phyloP scores from a whole-genome alignment of 331 rosid species.

The Spiraea crenata region DNA sequence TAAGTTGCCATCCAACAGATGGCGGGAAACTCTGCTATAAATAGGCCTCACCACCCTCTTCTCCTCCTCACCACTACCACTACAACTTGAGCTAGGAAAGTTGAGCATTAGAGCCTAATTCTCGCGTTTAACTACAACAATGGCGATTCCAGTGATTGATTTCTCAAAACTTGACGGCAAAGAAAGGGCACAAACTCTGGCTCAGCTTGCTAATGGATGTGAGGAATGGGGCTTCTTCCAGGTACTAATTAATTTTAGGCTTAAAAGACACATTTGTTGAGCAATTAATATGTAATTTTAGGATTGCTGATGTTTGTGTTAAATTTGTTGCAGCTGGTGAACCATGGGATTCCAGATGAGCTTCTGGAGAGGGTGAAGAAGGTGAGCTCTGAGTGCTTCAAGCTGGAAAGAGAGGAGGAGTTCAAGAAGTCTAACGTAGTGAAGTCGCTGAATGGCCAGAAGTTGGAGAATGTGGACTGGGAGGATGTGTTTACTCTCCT shows the following conservation, averaged over 20 bases:
- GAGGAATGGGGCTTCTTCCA: constrained; percentile 99
- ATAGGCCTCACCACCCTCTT: constrained; percentile 35
- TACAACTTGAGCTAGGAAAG: constrained; percentile 11
- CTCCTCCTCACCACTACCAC: constrained; percentile 29
- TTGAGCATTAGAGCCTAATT: neutral
- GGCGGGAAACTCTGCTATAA: constrained; percentile 66
- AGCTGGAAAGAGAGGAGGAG: constrained; percentile 72
- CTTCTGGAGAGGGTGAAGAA: constrained; percentile 90
- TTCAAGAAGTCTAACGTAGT: constrained; percentile 58
- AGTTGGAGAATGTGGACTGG: constrained; percentile 76
- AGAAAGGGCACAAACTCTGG: constrained; percentile 74
- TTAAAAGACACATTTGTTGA: neutral
- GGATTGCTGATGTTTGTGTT: neutral
- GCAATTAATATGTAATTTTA: neutral
- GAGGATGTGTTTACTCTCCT: constrained; percentile 87
- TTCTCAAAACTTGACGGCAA: constrained; percentile 83
- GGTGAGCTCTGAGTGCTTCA: constrained; percentile 60
- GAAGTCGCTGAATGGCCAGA: constrained; percentile 50
- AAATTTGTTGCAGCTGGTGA: constrained; percentile 52
- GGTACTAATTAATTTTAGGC: constrained; percentile 37
- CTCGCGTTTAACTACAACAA: constrained; percentile 4
- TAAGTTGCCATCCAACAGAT: constrained; percentile 47
- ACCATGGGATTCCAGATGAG: constrained; percentile 89
- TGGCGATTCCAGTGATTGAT: constrained; percentile 94
- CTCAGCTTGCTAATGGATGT: constrained; percentile 74